These are phyloP conservation scores for Rhizopogon rudus DNA, from an alignment of 768 basidiomycete species.

Conservation along the genomic window DNA sequence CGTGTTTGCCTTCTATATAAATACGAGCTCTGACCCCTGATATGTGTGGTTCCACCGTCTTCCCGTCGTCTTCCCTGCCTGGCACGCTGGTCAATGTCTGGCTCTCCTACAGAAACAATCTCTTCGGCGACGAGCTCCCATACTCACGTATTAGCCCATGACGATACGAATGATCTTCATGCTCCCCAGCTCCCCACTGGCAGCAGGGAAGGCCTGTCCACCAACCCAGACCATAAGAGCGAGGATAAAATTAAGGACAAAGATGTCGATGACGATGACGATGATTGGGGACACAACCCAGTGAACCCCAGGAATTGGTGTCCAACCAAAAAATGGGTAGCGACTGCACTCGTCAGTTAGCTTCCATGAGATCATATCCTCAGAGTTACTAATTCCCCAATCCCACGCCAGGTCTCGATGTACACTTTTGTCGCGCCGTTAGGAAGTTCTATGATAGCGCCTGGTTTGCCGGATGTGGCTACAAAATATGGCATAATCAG, in stretches of 20 bases:
- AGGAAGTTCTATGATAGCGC: slow-evolving; percentile 66
- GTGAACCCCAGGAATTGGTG: slow-evolving; percentile 68
- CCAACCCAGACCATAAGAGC: slow-evolving; percentile 39
- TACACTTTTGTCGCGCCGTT: slow-evolving; percentile 53
- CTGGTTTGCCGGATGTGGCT: slow-evolving; percentile 55
- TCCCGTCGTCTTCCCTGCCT: too few relatives aligned
- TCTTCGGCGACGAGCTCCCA: too few relatives aligned
- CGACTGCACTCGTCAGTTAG: slow-evolving; percentile 46
- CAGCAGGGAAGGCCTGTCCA: slow-evolving; percentile 37
- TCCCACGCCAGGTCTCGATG: slow-evolving; percentile 43
- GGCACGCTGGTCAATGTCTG: too few relatives aligned
- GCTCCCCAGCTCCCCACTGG: background rate
- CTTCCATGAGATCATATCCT: slow-evolving; percentile 26
- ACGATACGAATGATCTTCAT: too few relatives aligned
- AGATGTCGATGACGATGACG: slow-evolving; percentile 13
- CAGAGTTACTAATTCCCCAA: background rate
- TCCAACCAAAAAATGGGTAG: slow-evolving; percentile 51
- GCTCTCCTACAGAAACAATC: too few relatives aligned
- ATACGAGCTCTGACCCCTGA: too few relatives aligned
- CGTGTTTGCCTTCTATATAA: too few relatives aligned
- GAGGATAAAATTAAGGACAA: slow-evolving; percentile 31
- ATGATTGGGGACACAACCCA: slow-evolving; percentile 58
- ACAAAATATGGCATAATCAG: slow-evolving; percentile 45
- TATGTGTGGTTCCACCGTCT: too few relatives aligned
- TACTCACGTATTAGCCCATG: too few relatives aligned